These are phyloP conservation scores for Coelastrella sp. DNA, from an alignment of 139 green algal species.

Conservation along the genomic window DNA sequence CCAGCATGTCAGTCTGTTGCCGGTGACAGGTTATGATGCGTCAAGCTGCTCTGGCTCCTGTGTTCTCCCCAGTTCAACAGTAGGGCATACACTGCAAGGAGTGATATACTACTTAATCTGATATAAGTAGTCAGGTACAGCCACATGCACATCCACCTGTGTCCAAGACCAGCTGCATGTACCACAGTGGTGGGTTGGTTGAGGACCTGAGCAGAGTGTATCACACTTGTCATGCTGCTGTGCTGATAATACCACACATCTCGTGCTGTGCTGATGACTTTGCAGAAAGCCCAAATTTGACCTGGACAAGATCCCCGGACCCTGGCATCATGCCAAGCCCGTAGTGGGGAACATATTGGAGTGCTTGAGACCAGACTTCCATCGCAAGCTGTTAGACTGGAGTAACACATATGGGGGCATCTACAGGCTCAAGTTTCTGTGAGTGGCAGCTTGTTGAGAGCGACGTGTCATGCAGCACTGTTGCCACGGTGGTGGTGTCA, in stretches of 20 bases:
- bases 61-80: no score
- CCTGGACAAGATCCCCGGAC: conserved; percentile 60
- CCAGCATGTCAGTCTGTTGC: no score
- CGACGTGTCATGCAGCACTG: background rate
- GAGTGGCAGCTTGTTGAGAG: background rate
- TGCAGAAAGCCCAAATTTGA: conserved; percentile 36
- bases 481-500: background rate
- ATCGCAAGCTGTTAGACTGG: conserved; percentile 61
- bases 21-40: no score
- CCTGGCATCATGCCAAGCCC: conserved; percentile 52
- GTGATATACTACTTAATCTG: no score
- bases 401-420: conserved; percentile 62
- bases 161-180: no score
- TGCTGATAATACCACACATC: background rate
- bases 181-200: no score
- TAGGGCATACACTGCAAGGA: no score
- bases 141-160: no score
- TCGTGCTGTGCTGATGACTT: background rate
- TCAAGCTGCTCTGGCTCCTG: no score
- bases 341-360: conserved; percentile 64
- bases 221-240: background rate
- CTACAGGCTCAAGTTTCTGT: conserved; percentile 55
- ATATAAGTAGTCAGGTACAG: no score
- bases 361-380: conserved; percentile 61
- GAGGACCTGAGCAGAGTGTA: background rate